phyloP scores from a whole-genome alignment of 1,139 yeast species.

The Zygosaccharomyces sapae region DNA sequence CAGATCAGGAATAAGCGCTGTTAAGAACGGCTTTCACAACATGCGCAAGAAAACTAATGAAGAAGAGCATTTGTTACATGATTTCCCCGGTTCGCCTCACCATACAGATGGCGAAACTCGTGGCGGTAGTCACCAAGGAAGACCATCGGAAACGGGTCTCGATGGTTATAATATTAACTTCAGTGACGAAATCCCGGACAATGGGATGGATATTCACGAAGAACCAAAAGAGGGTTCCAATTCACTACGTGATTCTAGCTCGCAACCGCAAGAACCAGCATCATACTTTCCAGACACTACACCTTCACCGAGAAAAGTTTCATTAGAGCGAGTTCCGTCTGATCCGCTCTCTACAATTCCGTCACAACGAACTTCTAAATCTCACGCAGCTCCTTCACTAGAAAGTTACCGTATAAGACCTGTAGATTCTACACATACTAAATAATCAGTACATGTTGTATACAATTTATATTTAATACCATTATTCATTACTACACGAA shows the following conservation, averaged over 20 bases:
- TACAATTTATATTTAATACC: not conserved
- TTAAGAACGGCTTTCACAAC: constrained; percentile 10
- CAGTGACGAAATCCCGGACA: not conserved
- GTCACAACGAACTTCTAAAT: not conserved
- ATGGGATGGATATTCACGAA: not conserved
- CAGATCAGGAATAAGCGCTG: constrained; percentile 13
- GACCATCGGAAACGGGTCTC: not conserved
- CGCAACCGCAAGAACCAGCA: constrained; percentile 3
- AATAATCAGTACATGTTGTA: not conserved
- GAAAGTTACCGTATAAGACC: not conserved
- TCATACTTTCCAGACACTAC: not conserved
- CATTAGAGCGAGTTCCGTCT: not conserved
- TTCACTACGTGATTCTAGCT: constrained; percentile 2
- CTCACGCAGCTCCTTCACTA: not conserved
- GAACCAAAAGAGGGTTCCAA: constrained; percentile 3
- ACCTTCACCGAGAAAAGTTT: not conserved
- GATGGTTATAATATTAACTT: not conserved
- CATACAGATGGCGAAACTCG: too few relatives aligned
- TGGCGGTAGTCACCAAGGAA: not conserved
- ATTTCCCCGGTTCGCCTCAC: constrained; percentile 6
- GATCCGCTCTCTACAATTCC: not conserved
- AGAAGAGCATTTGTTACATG: constrained; percentile 8
- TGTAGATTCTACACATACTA: constrained; percentile 1
- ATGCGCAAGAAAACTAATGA: constrained; percentile 8
- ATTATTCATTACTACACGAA: too few relatives aligned